Conservation (phyloP, 106 monocot genomes). For the Cymbidium sinense region DNA sequence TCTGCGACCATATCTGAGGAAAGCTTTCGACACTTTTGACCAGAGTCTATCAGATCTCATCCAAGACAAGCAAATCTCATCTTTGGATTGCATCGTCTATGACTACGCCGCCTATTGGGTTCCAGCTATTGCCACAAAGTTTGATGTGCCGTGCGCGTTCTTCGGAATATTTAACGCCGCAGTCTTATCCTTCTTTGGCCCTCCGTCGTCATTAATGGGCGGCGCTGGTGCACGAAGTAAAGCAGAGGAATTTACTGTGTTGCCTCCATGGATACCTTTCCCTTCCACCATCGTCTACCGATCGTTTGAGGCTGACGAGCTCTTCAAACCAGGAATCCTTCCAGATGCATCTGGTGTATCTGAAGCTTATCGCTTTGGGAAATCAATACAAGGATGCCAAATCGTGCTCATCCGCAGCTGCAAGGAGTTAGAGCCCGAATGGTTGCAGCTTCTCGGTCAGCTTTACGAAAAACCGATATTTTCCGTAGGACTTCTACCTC, state of each 20-base stretch:
- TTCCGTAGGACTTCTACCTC: slow-evolving; percentile 13
- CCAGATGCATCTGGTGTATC: not conserved
- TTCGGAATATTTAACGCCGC: slow-evolving; percentile 17
- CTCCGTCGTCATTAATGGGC: not conserved
- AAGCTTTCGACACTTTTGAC: slow-evolving; percentile 43
- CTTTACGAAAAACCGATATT: not conserved
- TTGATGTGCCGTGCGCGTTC: slow-evolving; percentile 18
- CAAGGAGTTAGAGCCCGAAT: slow-evolving; percentile 3
- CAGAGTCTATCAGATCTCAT: slow-evolving; percentile 24
- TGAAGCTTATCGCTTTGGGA: not conserved
- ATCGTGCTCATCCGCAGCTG: not conserved
- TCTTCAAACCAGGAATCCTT: not conserved
- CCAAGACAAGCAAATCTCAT: not conserved
- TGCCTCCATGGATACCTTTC: slow-evolving; percentile 10
- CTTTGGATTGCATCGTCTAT: slow-evolving; percentile 31
- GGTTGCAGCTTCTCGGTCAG: slow-evolving; percentile 2
- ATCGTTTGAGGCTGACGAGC: not conserved
- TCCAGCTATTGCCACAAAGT: slow-evolving; percentile 8
- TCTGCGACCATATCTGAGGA: slow-evolving; percentile 40
- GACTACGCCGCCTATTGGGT: slow-evolving; percentile 48
- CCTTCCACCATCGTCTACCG: slow-evolving; percentile 6
- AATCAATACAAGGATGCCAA: not conserved
- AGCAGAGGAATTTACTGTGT: not conserved
- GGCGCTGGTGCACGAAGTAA: not conserved
- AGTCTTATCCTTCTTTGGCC: slow-evolving; percentile 12